Conservation (phyloP, 75 land plant species). For the Sequoiadendron giganteum region DNA sequence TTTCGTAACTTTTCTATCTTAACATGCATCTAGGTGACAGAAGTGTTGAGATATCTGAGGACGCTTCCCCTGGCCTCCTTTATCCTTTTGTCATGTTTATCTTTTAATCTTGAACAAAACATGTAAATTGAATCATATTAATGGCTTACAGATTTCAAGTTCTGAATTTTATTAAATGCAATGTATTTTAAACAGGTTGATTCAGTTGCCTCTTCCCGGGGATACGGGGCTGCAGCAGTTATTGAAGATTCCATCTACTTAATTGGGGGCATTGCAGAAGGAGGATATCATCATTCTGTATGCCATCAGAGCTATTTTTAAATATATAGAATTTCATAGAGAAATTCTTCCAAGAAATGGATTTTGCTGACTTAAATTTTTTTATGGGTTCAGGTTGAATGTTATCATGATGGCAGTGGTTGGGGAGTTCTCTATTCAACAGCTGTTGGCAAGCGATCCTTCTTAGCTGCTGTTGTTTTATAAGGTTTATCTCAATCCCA, state of each 20-base stretch:
- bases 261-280: conserved; percentile 52
- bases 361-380: not conserved
- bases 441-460: conserved; percentile 47
- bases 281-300: conserved; percentile 17
- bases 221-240: conserved; percentile 62
- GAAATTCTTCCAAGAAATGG: not conserved
- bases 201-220: conserved; percentile 40
- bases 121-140: not conserved
- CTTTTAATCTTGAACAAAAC: not conserved
- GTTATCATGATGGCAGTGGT: conserved; percentile 41
- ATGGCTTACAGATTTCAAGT: not conserved
- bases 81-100: not conserved
- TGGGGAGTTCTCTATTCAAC: conserved; percentile 31
- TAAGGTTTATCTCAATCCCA: not conserved
- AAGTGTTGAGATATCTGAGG: not conserved
- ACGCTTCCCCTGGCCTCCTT: not conserved
- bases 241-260: conserved; percentile 43
- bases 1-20: not conserved
- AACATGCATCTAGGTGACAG: not conserved
- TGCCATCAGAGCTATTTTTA: conserved; percentile 1
- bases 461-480: conserved; percentile 36
- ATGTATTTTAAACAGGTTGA: conserved; percentile 10
- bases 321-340: not conserved
- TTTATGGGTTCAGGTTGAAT: conserved; percentile 40
- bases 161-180: not conserved